Percentiles rank a stretch among this genome's conserved stretches.
phyloP scores from a whole-genome alignment of 441 rosid genomes.

The Erodium chrysanthum region DNA sequence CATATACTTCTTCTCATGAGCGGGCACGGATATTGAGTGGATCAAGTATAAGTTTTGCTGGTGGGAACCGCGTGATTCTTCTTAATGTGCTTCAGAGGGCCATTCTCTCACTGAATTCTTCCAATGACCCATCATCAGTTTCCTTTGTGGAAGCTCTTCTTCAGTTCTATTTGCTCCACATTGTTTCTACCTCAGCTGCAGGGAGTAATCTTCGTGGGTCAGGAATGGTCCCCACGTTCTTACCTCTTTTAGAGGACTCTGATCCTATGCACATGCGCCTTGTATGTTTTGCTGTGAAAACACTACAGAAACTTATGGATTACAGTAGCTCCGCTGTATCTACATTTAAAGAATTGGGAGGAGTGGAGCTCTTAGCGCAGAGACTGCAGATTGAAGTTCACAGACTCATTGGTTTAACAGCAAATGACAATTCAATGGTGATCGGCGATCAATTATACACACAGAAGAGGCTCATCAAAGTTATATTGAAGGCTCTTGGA shows the following conservation, averaged over 20 bases:
- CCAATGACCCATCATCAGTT: conserved; percentile 77
- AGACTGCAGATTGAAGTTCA: conserved; percentile 85
- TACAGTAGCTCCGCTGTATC: conserved; percentile 90
- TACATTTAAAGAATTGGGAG: conserved; percentile 79
- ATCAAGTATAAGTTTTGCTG: conserved; percentile 86
- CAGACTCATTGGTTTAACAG: conserved; percentile 53
- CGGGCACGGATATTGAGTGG: conserved; percentile 89
- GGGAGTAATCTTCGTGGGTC: conserved; percentile 37
- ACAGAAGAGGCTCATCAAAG: conserved; percentile 92
- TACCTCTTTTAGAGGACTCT: conserved; percentile 85
- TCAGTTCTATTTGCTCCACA: conserved; percentile 92
- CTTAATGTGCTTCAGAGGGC: conserved; percentile 97
- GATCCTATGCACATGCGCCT: conserved; percentile 81
- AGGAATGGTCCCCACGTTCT: conserved; percentile 92
- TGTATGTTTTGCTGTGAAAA: conserved; percentile 89
- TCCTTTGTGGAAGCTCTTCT: conserved; percentile 95
- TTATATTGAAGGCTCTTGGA: conserved; percentile 86
- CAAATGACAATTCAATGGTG: conserved; percentile 45
- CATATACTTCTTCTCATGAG: conserved; percentile 90
- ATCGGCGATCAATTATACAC: conserved; percentile 52
- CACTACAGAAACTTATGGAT: conserved; percentile 92
- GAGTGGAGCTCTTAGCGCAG: conserved; percentile 88
- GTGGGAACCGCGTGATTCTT: conserved; percentile 81
- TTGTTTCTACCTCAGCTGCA: conserved; percentile 75
- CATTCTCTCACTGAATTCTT: conserved; percentile 61